A percentile compares a stretch with the other conserved stretches of the same genome.
Evolutionary conservation across 2,329 filamentous ascomycete genomes (phyloP).

Genomic region (Fusarium anthophilum): DNA sequence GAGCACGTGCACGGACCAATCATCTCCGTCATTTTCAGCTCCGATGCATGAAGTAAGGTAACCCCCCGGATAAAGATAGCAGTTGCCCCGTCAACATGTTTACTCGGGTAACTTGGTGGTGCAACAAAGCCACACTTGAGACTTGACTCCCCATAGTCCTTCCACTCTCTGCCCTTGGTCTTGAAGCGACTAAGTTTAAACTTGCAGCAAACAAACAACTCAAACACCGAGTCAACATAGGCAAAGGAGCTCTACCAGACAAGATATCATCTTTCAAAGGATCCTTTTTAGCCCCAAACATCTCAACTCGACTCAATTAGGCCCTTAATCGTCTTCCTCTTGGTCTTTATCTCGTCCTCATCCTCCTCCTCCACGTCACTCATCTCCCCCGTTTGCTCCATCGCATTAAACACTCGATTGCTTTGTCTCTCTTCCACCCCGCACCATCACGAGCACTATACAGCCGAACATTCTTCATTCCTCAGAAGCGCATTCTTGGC

Average conservation of each 20-base stretch:
- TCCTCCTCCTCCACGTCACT: neutral
- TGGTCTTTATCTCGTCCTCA: conserved; percentile 5
- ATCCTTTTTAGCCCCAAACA: conserved; percentile 10
- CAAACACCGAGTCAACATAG: conserved; percentile 2
- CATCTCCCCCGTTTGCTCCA: conserved; percentile 16
- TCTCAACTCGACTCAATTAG: conserved; percentile 5
- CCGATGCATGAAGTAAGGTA: conserved; percentile 5
- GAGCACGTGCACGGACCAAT: conserved; percentile 37
- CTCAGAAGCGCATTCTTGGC: conserved; percentile 1
- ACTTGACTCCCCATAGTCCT: conserved; percentile 38
- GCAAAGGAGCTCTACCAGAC: neutral
- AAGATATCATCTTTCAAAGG: conserved; percentile 1
- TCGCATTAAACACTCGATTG: conserved; percentile 26
- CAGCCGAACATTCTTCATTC: conserved; percentile 4
- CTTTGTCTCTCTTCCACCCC: conserved; percentile 22
- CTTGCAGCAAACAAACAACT: conserved; percentile 34
- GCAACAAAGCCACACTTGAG: conserved; percentile 40
- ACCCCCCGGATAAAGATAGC: conserved; percentile 8
- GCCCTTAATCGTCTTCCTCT: neutral
- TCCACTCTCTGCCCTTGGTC: conserved; percentile 13
- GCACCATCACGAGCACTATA: conserved; percentile 24
- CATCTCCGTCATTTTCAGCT: conserved; percentile 26
- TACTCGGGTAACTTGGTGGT: conserved; percentile 43
- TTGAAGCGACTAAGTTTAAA: conserved; percentile 22
- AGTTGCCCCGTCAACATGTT: conserved; percentile 51